Conservation (phyloP, 2,329 filamentous ascomycete species). For the Ceratocystis colombiana region DNA sequence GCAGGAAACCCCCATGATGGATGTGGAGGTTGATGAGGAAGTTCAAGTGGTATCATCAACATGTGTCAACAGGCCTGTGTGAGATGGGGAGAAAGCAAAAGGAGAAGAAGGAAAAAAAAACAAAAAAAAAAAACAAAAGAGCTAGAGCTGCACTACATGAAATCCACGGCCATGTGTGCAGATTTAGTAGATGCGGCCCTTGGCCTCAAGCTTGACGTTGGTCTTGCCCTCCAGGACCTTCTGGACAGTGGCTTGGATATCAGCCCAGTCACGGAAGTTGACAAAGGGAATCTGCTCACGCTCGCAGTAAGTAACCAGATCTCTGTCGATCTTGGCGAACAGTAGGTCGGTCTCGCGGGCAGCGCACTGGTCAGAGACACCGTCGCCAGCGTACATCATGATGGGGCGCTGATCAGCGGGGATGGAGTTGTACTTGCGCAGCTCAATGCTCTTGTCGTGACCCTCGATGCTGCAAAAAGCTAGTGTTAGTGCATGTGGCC, state of each 20-base stretch:
- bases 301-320: conserved; percentile 80
- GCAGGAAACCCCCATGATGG: background rate
- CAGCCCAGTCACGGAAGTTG: conserved; percentile 72
- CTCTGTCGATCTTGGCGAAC: conserved; percentile 77
- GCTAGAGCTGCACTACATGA: conserved; percentile 3
- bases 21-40: background rate
- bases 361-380: conserved; percentile 83
- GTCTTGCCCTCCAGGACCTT: conserved; percentile 65
- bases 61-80: conserved; percentile 7
- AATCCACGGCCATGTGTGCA: background rate
- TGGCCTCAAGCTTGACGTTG: conserved; percentile 59
- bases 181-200: conserved; percentile 32
- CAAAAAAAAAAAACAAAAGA: background rate
- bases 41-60: conserved; percentile 20
- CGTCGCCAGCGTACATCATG: conserved; percentile 91
- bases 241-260: conserved; percentile 66
- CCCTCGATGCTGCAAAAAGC: conserved; percentile 56
- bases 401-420: conserved; percentile 58
- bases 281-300: conserved; percentile 78
- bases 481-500: background rate
- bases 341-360: conserved; percentile 86
- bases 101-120: background rate
- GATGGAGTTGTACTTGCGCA: conserved; percentile 73
- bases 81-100: background rate
- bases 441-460: conserved; percentile 93